phyloP scores from a whole-genome alignment of 2,329 filamentous ascomycete species.

The Fusarium beomiforme region DNA sequence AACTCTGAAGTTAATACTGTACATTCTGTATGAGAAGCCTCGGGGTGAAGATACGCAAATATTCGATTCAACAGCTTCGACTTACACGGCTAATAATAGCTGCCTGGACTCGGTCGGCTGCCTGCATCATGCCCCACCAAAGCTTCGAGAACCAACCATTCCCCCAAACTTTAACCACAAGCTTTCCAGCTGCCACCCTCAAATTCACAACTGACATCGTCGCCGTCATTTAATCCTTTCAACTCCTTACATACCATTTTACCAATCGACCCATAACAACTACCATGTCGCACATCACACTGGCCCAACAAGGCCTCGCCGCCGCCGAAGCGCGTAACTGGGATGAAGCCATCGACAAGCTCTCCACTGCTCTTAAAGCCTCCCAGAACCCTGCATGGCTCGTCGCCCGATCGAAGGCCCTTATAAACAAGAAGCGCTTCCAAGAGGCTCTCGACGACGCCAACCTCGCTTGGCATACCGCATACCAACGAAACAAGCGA shows the following conservation, averaged over 20 bases:
- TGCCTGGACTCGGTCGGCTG: too few relatives aligned
- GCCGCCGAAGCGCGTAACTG: slow-evolving; percentile 73
- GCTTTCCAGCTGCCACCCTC: background rate
- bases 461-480: slow-evolving; percentile 70
- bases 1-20: too few relatives aligned
- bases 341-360: slow-evolving; percentile 72
- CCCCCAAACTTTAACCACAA: background rate
- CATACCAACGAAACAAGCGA: slow-evolving; percentile 74
- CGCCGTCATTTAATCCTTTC: background rate
- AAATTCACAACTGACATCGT: background rate
- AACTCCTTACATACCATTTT: background rate
- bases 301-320: slow-evolving; percentile 70
- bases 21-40: too few relatives aligned
- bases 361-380: slow-evolving; percentile 72
- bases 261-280: background rate
- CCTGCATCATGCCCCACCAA: slow-evolving; percentile 38
- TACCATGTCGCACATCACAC: slow-evolving; percentile 62
- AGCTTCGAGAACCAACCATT: slow-evolving; percentile 48
- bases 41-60: too few relatives aligned
- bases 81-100: background rate
- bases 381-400: slow-evolving; percentile 81
- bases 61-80: background rate
- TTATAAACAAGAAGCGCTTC: slow-evolving; percentile 70
- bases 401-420: slow-evolving; percentile 82
- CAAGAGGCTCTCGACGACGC: slow-evolving; percentile 75